Percentiles rank a stretch among this genome's conserved stretches.
These are phyloP conservation scores for Hanseniaspora nectarophila DNA, from an alignment of 805 yeast genomes.

Conservation along the genomic window DNA sequence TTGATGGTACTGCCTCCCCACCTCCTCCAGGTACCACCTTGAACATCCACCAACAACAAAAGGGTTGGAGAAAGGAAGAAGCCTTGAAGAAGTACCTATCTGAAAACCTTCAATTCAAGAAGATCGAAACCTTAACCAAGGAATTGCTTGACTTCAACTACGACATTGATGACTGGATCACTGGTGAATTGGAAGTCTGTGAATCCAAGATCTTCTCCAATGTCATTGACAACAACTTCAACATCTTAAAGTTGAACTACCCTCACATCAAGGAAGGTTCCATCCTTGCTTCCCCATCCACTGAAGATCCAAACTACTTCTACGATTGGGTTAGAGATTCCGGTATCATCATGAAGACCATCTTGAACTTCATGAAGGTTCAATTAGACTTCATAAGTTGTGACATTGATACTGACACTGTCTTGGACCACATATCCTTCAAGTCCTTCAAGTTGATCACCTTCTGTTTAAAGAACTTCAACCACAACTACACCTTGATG, in stretches of 20 bases:
- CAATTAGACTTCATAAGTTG: constrained; percentile 29
- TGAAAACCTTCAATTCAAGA: constrained; percentile 13
- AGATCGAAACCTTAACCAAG: constrained; percentile 13
- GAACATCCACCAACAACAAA: background rate
- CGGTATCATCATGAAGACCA: constrained; percentile 62
- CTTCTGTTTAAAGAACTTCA: constrained; percentile 50
- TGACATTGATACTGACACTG: constrained; percentile 19
- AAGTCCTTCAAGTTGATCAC: constrained; percentile 20
- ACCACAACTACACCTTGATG: constrained; percentile 49
- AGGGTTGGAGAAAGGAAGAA: background rate
- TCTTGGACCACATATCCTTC: constrained; percentile 14
- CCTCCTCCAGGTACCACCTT: constrained; percentile 9
- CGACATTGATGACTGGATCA: constrained; percentile 37
- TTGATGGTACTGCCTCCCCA: constrained; percentile 14
- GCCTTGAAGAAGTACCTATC: constrained; percentile 3
- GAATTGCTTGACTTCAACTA: constrained; percentile 13
- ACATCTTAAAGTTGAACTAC: constrained; percentile 22
- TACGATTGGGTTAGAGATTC: constrained; percentile 88
- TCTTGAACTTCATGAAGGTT: constrained; percentile 39
- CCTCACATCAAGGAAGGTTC: constrained; percentile 46
- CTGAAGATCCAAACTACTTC: constrained; percentile 58
- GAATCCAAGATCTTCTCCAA: constrained; percentile 36
- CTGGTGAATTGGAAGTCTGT: constrained; percentile 32
- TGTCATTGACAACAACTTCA: constrained; percentile 34
- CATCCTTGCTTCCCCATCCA: constrained; percentile 78